Base-by-base conservation (phyloP, 805 yeast genomes). In the Pichia gijzeniarum region DNA sequence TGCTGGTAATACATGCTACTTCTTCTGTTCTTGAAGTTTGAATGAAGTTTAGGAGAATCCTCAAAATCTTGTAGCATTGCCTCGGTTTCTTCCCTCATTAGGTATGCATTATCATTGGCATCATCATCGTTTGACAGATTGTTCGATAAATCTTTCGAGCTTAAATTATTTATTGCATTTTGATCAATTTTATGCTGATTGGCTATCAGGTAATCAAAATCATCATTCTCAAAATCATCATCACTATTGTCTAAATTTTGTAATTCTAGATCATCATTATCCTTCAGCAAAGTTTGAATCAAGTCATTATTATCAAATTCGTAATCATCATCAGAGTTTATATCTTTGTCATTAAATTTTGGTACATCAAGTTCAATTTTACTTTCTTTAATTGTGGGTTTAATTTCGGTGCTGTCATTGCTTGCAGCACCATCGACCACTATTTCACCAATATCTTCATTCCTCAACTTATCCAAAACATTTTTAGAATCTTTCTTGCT, bases 361-460 rank as follows among this genome's bases (percentile, higher is more conserved):
- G 81, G 82, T 3, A 76, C 81, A 47, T 66, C 74, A 46, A 74
- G 59, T 34, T 45, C 65, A 58, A 56, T 49, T 35, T 56, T 54
- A 40, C 14, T 40, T 13, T 28, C 35, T 16, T 12, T 27, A 7
- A 21, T 4, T 30, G 32, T 37, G 21, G 52, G 57, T 5, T 40
- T 18, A 2, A 33, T 35, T n/a, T 36, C 38, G 14, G 51, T 43
- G 17, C 51, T 64, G 59, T 46, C 60, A 60, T 33, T 21, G 22
- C 22, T 19, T 19, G 38, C 20, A 14, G 20, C 25, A 12, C 47
- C 49, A 19, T 53, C 50, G 9, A 54, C 54, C 7, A 73, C 62
- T 37, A 75, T 84, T 58, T 79, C 85, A 18, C 85, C 85, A 21
- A 79, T 68, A 60, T 78, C 85, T 57, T 79, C 85, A 38, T 77